Conservation (phyloP, 1,284 basidiomycete species). For the Quambalaria eucalypti region DNA sequence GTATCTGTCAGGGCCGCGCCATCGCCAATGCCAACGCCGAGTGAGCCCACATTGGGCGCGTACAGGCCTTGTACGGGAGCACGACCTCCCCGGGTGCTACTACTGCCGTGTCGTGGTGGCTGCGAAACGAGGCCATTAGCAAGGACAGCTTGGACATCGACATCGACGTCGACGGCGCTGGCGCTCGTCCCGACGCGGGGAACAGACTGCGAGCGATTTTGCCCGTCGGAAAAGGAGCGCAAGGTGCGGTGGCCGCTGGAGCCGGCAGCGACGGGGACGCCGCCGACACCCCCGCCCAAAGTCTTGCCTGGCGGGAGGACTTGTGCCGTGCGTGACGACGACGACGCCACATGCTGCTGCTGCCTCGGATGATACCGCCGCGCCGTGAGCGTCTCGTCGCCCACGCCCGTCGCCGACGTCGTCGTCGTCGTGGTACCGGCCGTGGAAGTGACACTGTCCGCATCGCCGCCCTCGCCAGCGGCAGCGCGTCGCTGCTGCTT, state of each 20-base stretch:
- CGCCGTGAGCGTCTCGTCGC: background rate
- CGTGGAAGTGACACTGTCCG: background rate
- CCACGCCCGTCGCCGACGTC: background rate
- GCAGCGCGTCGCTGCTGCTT: too few species aligned
- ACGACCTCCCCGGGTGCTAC: constrained; percentile 2
- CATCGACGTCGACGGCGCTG: background rate
- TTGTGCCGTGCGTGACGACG: too few species aligned
- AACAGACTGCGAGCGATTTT: constrained; percentile 30
- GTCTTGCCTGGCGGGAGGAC: too few species aligned
- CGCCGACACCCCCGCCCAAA: too few species aligned
- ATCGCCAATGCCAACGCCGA: background rate
- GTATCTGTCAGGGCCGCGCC: background rate
- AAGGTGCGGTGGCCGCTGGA: constrained; percentile 12
- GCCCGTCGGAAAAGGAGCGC: constrained; percentile 25
- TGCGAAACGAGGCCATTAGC: constrained; percentile 1
- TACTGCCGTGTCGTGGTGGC: constrained; percentile 1
- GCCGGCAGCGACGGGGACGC: too few species aligned
- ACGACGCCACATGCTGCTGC: background rate
- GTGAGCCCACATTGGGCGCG: constrained; percentile 6
- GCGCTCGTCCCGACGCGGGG: constrained; percentile 8
- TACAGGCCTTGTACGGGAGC: too few species aligned
- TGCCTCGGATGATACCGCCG: background rate
- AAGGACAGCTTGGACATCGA: background rate
- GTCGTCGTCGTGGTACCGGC: background rate
- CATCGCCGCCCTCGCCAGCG: background rate